Base-by-base conservation (phyloP, 805 yeast species). In the Ogataea pilisensis region DNA sequence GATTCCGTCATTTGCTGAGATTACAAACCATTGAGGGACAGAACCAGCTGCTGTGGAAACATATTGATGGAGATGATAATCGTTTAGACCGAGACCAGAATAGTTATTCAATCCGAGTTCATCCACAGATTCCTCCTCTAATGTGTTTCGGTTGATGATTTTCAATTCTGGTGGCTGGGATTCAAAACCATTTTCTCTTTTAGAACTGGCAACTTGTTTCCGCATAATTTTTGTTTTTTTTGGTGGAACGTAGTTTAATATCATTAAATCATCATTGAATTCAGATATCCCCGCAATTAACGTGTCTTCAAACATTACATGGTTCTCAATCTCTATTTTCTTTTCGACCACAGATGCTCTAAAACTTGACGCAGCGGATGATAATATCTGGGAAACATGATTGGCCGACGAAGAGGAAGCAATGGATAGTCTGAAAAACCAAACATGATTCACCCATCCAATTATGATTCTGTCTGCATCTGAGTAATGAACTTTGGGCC, bases 1-100 rank as follows among this genome's bases (percentile, higher is more conserved):
- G 1, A 91, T 83, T 1, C 82, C 91, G 62, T 89, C 98, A 35
- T 77, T 75, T 0, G 96, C 87, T 55, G 91, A 79, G 5, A 91
- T 69, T 16, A 93, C 68, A 52, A 73, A 85, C 66, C 83, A 87
- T 40, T 70, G 68, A 6, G 28, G 4, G 3, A 27, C 17, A 0
- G 61, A 56, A 0, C 49, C 54, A 2, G 45, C 49, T 0, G 55
- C 53, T 1, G 46, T 48, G 2, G 73, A 78, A 26, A 73, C 63
- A 55, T 71, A 70, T 37, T 74, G 75, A 1, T 81, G 77, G 35
- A 90, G 60, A 48, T 77, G 81, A 55, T 85, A 86, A 57, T 93
- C 98, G 57, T 91, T 90, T 14, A 85, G 66, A 0, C 95, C 89
- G 32, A 87, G 62, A 12, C 70, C 66, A 18, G 76, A 70, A 34